Evolutionary conservation across 306 rosid genomes (phyloP).

Genomic region (Myrica gale): DNA sequence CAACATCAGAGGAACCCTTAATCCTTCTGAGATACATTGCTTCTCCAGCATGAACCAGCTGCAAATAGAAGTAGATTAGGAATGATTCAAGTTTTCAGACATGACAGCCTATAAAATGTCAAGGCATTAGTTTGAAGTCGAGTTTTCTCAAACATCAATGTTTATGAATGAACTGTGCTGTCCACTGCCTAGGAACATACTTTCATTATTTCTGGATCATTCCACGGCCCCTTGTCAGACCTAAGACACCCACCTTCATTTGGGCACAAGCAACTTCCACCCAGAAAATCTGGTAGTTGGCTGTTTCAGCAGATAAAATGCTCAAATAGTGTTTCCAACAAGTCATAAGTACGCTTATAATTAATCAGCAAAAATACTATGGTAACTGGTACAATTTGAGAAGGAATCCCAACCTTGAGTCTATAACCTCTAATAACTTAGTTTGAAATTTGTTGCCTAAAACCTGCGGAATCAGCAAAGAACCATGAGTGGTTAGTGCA

Average conservation of each 20-base stretch:
- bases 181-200: conserved; percentile 47
- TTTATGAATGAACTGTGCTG: conserved; percentile 17
- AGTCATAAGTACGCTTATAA: neutral
- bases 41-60: conserved; percentile 70
- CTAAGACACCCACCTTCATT: conserved; percentile 87
- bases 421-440: conserved; percentile 74
- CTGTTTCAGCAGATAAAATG: conserved; percentile 42
- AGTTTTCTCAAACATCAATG: conserved; percentile 13
- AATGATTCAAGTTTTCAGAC: conserved; percentile 17
- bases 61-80: conserved; percentile 37
- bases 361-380: conserved; percentile 21
- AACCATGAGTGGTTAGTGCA: conserved; percentile 22
- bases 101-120: conserved; percentile 13
- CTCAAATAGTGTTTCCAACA: conserved; percentile 1
- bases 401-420: conserved; percentile 65
- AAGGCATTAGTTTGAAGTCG: conserved; percentile 25
- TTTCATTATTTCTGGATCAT: conserved; percentile 73
- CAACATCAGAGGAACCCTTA: conserved; percentile 35
- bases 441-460: conserved; percentile 66
- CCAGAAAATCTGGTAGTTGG: conserved; percentile 91
- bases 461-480: conserved; percentile 54
- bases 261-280: conserved; percentile 86
- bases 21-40: conserved; percentile 41
- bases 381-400: neutral
- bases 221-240: conserved; percentile 97